Conservation (phyloP, 2,329 filamentous ascomycete genomes). For the Ascochyta rabiei region DNA sequence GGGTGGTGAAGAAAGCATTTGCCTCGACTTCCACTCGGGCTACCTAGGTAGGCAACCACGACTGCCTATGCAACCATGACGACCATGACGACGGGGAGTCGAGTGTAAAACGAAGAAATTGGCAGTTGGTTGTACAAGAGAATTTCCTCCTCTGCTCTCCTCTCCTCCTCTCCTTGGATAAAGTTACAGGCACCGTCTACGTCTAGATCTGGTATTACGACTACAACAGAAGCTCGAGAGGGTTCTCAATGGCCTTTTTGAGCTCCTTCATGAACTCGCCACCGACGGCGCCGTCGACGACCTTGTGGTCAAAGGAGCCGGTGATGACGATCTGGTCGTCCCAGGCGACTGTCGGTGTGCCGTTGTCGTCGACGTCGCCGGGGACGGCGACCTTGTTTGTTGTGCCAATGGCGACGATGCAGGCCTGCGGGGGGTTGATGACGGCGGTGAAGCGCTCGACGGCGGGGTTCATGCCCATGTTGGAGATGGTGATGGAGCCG, state of each 20-base stretch:
- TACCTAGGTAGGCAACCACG: too few relatives aligned
- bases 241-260: slow-evolving; percentile 98
- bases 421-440: slow-evolving; percentile 97
- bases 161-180: slow-evolving; percentile 1
- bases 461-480: slow-evolving; percentile 99
- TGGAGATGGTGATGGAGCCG: slow-evolving; percentile 98
- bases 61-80: too few relatives aligned
- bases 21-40: too few relatives aligned
- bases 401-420: slow-evolving; percentile 92
- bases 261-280: slow-evolving; percentile 96
- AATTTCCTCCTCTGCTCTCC: background rate
- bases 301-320: slow-evolving; percentile 98
- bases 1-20: too few relatives aligned
- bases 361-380: slow-evolving; percentile 77
- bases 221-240: slow-evolving; percentile 89
- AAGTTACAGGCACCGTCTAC: background rate
- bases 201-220: background rate
- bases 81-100: background rate
- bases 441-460: slow-evolving; percentile 97
- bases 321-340: slow-evolving; percentile 97
- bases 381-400: slow-evolving; percentile 94
- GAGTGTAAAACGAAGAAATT: slow-evolving; percentile 20
- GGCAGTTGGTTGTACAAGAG: slow-evolving; percentile 43
- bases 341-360: slow-evolving; percentile 76
- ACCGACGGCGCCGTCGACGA: slow-evolving; percentile 93